Conservation (phyloP, 345 rosid genomes). For the Arabidopsis arenosa region DNA sequence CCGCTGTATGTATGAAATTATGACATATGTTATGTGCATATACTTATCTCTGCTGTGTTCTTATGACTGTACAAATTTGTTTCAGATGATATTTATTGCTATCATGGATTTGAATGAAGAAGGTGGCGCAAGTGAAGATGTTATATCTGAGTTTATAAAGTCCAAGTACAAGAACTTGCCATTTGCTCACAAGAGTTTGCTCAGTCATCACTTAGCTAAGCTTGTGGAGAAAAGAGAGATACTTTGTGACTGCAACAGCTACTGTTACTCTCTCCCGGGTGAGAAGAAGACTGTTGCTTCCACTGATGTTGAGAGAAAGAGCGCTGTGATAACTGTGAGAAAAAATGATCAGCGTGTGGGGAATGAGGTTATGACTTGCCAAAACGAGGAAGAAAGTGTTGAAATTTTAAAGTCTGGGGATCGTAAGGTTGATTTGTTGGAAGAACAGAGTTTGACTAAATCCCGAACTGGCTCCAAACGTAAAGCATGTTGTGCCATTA, state of each 20-base stretch:
- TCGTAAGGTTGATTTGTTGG: slow-evolving; percentile 24
- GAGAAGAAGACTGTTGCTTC: slow-evolving; percentile 11
- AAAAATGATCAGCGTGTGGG: slow-evolving; percentile 1
- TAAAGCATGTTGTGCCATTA: slow-evolving; percentile 26
- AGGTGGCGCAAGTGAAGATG: slow-evolving; percentile 49
- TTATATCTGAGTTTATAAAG: slow-evolving; percentile 42
- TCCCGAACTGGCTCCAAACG: slow-evolving; percentile 3
- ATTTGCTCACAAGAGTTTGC: slow-evolving; percentile 50
- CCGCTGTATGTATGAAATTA: slow-evolving; percentile 37
- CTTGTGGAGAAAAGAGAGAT: slow-evolving; percentile 47
- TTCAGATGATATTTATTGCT: slow-evolving; percentile 51
- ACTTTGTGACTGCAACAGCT: slow-evolving; percentile 34
- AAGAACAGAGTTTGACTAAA: slow-evolving; percentile 31
- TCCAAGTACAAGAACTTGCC: slow-evolving; percentile 43
- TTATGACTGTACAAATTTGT: slow-evolving; percentile 2
- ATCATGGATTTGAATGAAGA: slow-evolving; percentile 46
- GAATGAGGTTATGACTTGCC: slow-evolving; percentile 18
- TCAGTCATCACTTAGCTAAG: slow-evolving; percentile 48
- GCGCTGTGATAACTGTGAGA: background rate
- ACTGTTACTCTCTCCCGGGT: slow-evolving; percentile 44
- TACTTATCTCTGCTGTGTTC: slow-evolving; percentile 12
- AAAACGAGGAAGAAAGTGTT: slow-evolving; percentile 23
- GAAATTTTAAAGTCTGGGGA: slow-evolving; percentile 4
- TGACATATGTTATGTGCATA: background rate
- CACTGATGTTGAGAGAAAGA: slow-evolving; percentile 8